Evolutionary conservation across 2,329 filamentous ascomycete species (phyloP).

Genomic region (Bipolaris sorokiniana): DNA sequence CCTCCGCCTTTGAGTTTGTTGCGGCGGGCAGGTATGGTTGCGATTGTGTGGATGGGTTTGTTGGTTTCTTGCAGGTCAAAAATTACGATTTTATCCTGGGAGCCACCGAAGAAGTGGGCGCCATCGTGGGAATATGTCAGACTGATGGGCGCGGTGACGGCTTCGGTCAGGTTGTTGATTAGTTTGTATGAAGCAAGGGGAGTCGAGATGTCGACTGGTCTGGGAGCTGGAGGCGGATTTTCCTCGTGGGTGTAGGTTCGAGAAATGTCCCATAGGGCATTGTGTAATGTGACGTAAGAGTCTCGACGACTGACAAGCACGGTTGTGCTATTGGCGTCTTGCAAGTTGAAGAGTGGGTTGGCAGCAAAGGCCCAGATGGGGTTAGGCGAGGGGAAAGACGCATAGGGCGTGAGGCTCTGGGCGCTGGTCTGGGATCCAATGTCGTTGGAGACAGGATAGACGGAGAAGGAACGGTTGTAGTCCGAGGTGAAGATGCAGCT

Average conservation of each 20-base stretch:
- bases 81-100: conserved; percentile 58
- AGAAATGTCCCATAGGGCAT: conserved; percentile 56
- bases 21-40: conserved; percentile 56
- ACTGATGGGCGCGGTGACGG: conserved; percentile 60
- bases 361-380: conserved; percentile 61
- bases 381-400: conserved; percentile 54
- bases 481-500: conserved; percentile 63
- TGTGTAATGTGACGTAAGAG: conserved; percentile 63
- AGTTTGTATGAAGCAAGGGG: conserved; percentile 61
- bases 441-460: conserved; percentile 48
- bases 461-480: conserved; percentile 60
- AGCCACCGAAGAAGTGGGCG: conserved; percentile 63
- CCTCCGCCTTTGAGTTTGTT: conserved; percentile 53
- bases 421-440: conserved; percentile 12
- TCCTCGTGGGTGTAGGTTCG: conserved; percentile 13
- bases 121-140: conserved; percentile 60
- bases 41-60: conserved; percentile 50
- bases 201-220: conserved; percentile 31
- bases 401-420: conserved; percentile 53
- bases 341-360: conserved; percentile 62
- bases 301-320: conserved; percentile 60
- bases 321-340: conserved; percentile 57
- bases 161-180: conserved; percentile 62
- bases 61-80: conserved; percentile 62
- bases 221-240: neutral